Conservation (phyloP, 164 flowering plant species). For the Berberis thunbergii region DNA sequence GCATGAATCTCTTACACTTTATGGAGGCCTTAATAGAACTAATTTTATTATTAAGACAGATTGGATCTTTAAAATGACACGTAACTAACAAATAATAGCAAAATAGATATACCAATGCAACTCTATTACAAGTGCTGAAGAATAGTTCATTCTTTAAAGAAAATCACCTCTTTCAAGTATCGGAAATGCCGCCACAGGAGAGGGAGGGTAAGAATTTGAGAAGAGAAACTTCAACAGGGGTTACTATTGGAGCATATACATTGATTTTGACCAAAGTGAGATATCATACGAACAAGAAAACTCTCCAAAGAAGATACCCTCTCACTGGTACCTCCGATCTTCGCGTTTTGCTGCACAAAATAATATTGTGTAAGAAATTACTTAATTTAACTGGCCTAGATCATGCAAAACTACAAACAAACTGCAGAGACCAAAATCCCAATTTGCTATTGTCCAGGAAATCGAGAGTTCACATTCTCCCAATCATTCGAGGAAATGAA, state of each 20-base stretch:
- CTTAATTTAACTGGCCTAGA: neutral
- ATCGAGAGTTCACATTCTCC: neutral
- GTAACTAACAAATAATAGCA: neutral
- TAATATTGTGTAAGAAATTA: neutral
- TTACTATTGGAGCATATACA: conserved; percentile 18
- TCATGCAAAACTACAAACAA: neutral
- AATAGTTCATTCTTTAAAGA: neutral
- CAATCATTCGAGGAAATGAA: neutral
- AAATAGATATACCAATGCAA: neutral
- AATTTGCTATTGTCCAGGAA: neutral
- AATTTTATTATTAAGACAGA: neutral
- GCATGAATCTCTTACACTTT: too few species aligned
- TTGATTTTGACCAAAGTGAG: conserved; percentile 25
- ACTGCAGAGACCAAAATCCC: neutral
- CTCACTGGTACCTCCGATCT: conserved; percentile 15
- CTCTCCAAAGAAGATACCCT: conserved; percentile 55
- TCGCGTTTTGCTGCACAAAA: conserved; percentile 36
- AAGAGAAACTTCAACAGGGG: conserved; percentile 57
- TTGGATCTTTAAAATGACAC: neutral
- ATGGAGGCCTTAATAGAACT: too few species aligned
- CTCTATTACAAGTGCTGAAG: neutral
- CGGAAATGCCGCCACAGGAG: conserved; percentile 76
- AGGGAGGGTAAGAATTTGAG: conserved; percentile 81
- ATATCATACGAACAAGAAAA: conserved; percentile 34
- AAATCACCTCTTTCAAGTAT: conserved; percentile 59